phyloP scores from a whole-genome alignment of 192 early-diverging fungal genomes.

The Rhizophagus clarus region DNA sequence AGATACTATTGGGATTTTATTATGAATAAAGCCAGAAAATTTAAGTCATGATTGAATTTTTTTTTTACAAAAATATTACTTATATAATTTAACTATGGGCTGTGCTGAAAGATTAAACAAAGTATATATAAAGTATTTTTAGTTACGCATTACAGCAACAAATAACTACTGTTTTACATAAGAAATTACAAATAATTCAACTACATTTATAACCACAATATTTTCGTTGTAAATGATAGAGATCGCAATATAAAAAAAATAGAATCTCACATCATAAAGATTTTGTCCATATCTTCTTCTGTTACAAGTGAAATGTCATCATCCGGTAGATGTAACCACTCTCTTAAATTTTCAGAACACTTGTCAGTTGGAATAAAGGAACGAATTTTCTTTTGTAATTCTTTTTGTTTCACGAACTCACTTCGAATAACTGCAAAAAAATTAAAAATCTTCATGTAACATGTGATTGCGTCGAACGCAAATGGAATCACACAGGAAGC shows the following conservation, averaged over 20 bases:
- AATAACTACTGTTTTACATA: neutral
- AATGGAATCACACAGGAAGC: constrained; percentile 26
- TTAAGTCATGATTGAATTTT: too few species aligned
- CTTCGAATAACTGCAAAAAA: constrained; percentile 10
- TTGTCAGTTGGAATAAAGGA: neutral
- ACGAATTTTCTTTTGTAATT: neutral
- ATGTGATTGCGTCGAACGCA: neutral
- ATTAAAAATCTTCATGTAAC: constrained; percentile 24
- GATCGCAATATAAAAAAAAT: neutral
- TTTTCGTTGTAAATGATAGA: neutral
- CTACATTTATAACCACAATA: neutral
- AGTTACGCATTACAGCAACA: neutral
- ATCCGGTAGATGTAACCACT: too few species aligned
- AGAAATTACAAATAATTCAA: neutral
- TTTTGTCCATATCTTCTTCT: constrained; percentile 4
- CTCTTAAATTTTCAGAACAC: neutral
- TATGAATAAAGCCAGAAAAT: too few species aligned
- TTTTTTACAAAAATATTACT: neutral
- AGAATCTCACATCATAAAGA: constrained; percentile 8
- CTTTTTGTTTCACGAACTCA: neutral
- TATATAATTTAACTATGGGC: neutral
- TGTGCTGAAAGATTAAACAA: neutral
- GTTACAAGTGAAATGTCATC: neutral
- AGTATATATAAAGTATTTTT: too few species aligned
- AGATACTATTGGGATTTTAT: too few species aligned